phyloP scores from a whole-genome alignment of 805 yeast species.

The Phaffomyces thermotolerans region DNA sequence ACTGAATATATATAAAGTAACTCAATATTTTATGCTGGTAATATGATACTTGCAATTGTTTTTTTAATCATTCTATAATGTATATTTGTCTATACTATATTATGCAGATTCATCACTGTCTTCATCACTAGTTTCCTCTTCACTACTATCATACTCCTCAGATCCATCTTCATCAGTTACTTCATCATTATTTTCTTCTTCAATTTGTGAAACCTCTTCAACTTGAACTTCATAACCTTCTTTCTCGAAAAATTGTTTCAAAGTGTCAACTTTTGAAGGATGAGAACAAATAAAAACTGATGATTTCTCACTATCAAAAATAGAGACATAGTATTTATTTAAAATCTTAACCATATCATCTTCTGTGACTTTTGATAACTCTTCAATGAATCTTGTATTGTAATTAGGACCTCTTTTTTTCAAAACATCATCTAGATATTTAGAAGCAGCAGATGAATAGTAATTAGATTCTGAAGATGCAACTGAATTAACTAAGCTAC shows the following conservation, averaged over 20 bases:
- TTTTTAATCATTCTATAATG: not conserved
- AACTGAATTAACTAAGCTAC: conserved; percentile 63
- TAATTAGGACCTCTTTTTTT: conserved; percentile 66
- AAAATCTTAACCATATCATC: conserved; percentile 45
- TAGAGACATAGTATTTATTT: conserved; percentile 51
- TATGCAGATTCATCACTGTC: conserved; percentile 3
- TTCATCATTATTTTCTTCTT: conserved; percentile 11
- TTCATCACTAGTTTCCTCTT: not conserved
- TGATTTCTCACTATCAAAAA: conserved; percentile 54
- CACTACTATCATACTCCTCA: conserved; percentile 1
- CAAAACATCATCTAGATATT: conserved; percentile 59
- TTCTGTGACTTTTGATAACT: conserved; percentile 44
- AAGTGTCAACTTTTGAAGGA: conserved; percentile 46
- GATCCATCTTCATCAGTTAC: conserved; percentile 5
- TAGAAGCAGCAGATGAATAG: conserved; percentile 56
- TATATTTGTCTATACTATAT: not conserved
- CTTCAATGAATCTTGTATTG: conserved; percentile 43
- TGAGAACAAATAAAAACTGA: conserved; percentile 68
- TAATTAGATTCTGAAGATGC: conserved; percentile 65
- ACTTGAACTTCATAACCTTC: conserved; percentile 56
- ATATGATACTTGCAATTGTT: not conserved
- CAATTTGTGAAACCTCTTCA: conserved; percentile 39
- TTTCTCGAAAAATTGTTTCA: conserved; percentile 39
- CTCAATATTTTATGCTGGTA: not conserved
- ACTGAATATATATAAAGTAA: too few species aligned